phyloP scores from a whole-genome alignment of 192 early-diverging fungal genomes.

The Gryganskiella cystojenkinii region DNA sequence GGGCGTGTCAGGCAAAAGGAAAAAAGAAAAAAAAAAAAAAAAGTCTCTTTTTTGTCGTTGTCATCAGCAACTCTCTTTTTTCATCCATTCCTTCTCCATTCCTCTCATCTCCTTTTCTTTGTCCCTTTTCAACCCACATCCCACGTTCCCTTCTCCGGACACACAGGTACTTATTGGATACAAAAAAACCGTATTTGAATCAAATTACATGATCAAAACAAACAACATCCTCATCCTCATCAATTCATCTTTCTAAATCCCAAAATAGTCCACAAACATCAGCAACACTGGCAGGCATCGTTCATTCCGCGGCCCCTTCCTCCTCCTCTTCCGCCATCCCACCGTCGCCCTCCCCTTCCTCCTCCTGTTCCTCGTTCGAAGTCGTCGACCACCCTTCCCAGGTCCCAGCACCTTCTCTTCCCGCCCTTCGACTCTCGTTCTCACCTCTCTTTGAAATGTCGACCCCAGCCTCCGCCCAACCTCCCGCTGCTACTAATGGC shows the following conservation, averaged over 20 bases:
- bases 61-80: slow-evolving; percentile 1
- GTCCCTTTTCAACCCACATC: not conserved
- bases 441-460: slow-evolving; percentile 37
- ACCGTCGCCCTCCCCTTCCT: slow-evolving; percentile 19
- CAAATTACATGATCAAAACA: too few relatives aligned
- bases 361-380: slow-evolving; percentile 30
- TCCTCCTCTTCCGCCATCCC: slow-evolving; percentile 12
- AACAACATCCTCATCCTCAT: too few relatives aligned
- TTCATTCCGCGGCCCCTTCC: slow-evolving; percentile 12
- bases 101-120: not conserved
- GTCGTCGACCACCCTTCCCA: slow-evolving; percentile 23
- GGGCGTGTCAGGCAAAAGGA: too few relatives aligned
- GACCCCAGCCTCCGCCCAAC: not conserved
- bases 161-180: not conserved
- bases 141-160: not conserved
- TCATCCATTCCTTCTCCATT: not conserved
- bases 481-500: not conserved
- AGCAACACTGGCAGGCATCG: slow-evolving; percentile 39
- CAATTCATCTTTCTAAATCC: too few relatives aligned
- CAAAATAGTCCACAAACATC: slow-evolving; percentile 13
- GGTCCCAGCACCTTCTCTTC: slow-evolving; percentile 16
- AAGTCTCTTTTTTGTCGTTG: not conserved
- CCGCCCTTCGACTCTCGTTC: slow-evolving; percentile 21
- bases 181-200: too few relatives aligned
- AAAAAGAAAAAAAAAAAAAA: too few relatives aligned